These are phyloP conservation scores for Podaxis sp. DNA, from an alignment of 768 basidiomycete species.

Conservation along the genomic window DNA sequence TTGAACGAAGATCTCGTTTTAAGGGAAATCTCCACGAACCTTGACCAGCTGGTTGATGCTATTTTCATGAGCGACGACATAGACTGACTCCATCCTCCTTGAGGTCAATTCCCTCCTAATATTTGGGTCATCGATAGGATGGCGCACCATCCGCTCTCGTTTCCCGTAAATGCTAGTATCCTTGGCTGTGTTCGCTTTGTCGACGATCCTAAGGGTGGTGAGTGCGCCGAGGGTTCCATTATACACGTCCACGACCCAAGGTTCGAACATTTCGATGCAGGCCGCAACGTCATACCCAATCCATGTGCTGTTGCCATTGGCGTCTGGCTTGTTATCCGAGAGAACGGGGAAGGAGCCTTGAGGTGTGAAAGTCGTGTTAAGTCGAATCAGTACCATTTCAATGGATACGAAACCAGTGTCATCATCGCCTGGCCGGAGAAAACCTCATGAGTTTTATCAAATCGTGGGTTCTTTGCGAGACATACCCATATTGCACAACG, in stretches of 20 bases:
- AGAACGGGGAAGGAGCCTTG: constrained; percentile 27
- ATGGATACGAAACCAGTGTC: constrained; percentile 34
- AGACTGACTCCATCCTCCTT: constrained; percentile 25
- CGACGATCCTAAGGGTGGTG: constrained; percentile 29
- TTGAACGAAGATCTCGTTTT: background rate
- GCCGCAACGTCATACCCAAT: constrained; percentile 40
- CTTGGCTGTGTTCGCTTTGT: constrained; percentile 26
- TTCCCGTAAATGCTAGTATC: constrained; percentile 18
- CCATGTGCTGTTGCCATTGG: constrained; percentile 25
- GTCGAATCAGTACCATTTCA: constrained; percentile 35
- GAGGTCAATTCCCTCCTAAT: constrained; percentile 29
- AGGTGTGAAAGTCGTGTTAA: constrained; percentile 34
- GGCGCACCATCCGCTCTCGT: constrained; percentile 23
- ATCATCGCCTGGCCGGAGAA: constrained; percentile 21
- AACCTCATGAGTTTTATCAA: background rate
- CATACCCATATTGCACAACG: constrained; percentile 26
- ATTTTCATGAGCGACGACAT: constrained; percentile 33
- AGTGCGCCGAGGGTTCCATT: constrained; percentile 33
- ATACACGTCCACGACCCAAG: constrained; percentile 38
- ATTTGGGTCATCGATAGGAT: constrained; percentile 19
- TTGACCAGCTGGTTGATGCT: constrained; percentile 37
- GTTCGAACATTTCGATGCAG: constrained; percentile 41
- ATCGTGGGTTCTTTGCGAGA: background rate
- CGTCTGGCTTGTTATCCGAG: constrained; percentile 22
- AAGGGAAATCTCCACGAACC: background rate